phyloP scores from a whole-genome alignment of 805 yeast species.

The Pichia deserticola region DNA sequence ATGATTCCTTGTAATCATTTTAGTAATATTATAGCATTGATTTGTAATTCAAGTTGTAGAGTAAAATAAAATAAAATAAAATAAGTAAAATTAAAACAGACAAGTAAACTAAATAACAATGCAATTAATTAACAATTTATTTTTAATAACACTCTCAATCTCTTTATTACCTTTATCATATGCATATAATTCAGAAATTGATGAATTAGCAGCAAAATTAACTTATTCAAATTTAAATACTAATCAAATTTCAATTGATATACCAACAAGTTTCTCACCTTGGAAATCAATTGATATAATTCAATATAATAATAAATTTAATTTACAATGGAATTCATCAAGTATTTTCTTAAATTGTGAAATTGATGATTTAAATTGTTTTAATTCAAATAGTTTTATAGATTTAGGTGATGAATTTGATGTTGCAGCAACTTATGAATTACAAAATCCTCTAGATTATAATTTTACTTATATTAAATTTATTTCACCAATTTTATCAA shows the following conservation, averaged over 20 bases:
- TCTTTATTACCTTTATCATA: no score
- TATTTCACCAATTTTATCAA: not conserved
- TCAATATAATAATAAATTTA: not conserved
- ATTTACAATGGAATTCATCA: not conserved
- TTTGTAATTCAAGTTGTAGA: no score
- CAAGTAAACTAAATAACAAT: not conserved
- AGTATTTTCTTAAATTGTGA: not conserved
- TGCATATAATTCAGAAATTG: no score
- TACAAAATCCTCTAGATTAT: not conserved
- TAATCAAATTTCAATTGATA: not conserved
- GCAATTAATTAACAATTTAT: no score
- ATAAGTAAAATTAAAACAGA: not conserved
- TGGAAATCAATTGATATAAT: conserved; percentile 2
- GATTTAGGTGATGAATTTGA: conserved; percentile 3
- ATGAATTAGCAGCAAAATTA: no score
- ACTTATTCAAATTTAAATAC: not conserved
- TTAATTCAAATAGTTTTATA: not conserved
- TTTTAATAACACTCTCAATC: no score
- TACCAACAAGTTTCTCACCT: not conserved
- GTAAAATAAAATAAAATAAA: no score
- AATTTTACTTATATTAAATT: not conserved
- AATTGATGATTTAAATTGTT: not conserved
- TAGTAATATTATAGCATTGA: no score
- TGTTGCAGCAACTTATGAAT: conserved; percentile 1
- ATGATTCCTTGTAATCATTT: no score